Evolutionary conservation across 1,284 basidiomycete species (phyloP), one percentile per base, ranked within the genome.

Genomic region (Papiliotrema fonsecae): DNA sequence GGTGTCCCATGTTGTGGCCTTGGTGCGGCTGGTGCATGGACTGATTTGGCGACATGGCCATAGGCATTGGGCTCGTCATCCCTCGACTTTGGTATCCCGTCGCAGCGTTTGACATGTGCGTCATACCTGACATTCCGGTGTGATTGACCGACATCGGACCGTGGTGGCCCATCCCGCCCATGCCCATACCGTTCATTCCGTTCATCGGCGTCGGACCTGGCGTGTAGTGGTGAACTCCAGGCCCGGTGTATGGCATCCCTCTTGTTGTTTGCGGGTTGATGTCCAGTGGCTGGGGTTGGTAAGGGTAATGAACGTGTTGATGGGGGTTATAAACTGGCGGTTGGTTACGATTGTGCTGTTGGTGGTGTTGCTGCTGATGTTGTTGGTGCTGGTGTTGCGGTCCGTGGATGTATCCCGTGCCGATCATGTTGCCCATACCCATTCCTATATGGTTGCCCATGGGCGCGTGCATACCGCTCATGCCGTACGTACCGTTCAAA

Each of bases 221-320:
- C 0, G 21, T 21, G 22, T 49, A 62, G 45, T 67, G 65, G 31
- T 65, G 60, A 31, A 61, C 58, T 3, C 62, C 64, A 0, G 65
- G 67, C 28, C 67, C 65, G 32, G 57, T 58, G 54, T 68, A 70
- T 22, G 67, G 65, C 57, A 70, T 58, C 11, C 65, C 67, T 18
- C 65, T 53, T 6, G 59, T 57, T 14, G 60, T 59, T 41, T 64
- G 61, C 7, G 62, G 61, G 49, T 67, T 65, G 52, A 69, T 64
- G 39, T 61, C 61, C 39, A 67, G 49, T 6, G 66, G 65, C 53
- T 69, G 66, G 7, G 68, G 66, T 38, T 65, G 65, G 54, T 70
- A 69, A 2, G 68, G 67, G 52, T 64, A 67, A 40, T 70, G 68
- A 13, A 64, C 65, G 42, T 70, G 68, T 52, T 70, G 68, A 49